Conservation (phyloP, 2,329 filamentous ascomycete species). For the Diplocarpon rosae region DNA sequence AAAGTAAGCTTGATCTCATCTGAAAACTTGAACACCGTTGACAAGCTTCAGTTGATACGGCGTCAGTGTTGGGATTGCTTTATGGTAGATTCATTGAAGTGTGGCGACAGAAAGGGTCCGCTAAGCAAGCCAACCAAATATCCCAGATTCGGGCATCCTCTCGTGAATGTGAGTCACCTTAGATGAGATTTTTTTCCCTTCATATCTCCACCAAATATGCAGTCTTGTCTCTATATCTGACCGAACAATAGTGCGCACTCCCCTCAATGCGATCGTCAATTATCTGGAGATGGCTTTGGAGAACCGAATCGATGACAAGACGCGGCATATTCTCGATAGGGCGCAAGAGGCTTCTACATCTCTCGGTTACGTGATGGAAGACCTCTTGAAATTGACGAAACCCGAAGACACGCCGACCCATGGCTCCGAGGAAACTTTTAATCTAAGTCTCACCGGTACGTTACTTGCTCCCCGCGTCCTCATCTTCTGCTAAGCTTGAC, state of each 20-base stretch:
- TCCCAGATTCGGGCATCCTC: slow-evolving; percentile 18
- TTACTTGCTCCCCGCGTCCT: not conserved
- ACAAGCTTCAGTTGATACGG: slow-evolving; percentile 14
- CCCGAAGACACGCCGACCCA: slow-evolving; percentile 10
- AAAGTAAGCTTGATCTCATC: slow-evolving; percentile 1
- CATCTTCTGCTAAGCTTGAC: not conserved
- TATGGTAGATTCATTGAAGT: slow-evolving; percentile 22
- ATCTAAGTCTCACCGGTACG: slow-evolving; percentile 5
- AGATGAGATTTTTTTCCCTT: not conserved
- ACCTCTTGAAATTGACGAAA: slow-evolving; percentile 17
- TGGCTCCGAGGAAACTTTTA: slow-evolving; percentile 13
- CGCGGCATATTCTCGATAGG: slow-evolving; percentile 13
- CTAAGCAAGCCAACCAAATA: slow-evolving; percentile 12
- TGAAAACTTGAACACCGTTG: not conserved
- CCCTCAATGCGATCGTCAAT: slow-evolving; percentile 18
- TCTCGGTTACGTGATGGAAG: slow-evolving; percentile 15
- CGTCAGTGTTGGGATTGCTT: slow-evolving; percentile 14
- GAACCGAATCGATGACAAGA: slow-evolving; percentile 13
- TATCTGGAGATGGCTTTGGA: slow-evolving; percentile 20
- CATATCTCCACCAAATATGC: too few relatives aligned
- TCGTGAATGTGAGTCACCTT: slow-evolving; percentile 8
- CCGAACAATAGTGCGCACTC: slow-evolving; percentile 13
- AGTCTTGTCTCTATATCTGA: not conserved
- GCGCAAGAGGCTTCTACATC: slow-evolving; percentile 17
- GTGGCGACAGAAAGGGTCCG: slow-evolving; percentile 16